These are phyloP conservation scores for Penicillium cosmopolitanum DNA, from an alignment of 495 filamentous ascomycete genomes.

Conservation along the genomic window DNA sequence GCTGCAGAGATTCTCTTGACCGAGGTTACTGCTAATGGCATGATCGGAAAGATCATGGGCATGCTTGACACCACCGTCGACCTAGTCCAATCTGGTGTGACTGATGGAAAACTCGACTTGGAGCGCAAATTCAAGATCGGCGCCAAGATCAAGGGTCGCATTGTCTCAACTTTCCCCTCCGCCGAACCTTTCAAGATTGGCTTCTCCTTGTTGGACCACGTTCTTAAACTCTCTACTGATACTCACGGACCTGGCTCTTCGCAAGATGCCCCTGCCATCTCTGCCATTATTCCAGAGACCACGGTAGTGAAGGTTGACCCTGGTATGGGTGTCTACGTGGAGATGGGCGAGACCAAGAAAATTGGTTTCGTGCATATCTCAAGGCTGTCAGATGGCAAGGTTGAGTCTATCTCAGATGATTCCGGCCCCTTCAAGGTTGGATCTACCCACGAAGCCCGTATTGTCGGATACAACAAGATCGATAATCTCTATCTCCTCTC, in stretches of 20 bases:
- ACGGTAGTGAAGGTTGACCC: constrained; percentile 78
- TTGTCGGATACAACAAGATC: constrained; percentile 83
- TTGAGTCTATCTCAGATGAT: constrained; percentile 76
- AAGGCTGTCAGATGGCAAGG: constrained; percentile 79
- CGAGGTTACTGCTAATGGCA: constrained; percentile 62
- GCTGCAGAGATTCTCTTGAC: constrained; percentile 84
- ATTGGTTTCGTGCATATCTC: constrained; percentile 94
- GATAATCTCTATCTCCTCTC: constrained; percentile 88
- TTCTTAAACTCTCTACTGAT: constrained; percentile 66
- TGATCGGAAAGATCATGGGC: constrained; percentile 89
- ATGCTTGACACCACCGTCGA: constrained; percentile 88
- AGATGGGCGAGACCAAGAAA: constrained; percentile 73
- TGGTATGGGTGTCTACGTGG: constrained; percentile 76
- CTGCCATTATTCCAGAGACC: constrained; percentile 73
- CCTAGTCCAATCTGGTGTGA: constrained; percentile 79
- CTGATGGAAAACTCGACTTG: constrained; percentile 64
- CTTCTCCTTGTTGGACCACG: constrained; percentile 82
- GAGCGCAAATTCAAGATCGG: constrained; percentile 77
- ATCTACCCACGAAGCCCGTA: constrained; percentile 74
- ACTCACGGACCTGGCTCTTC: constrained; percentile 45
- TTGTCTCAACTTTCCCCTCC: constrained; percentile 81
- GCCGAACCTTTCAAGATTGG: constrained; percentile 81
- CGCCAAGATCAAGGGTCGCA: constrained; percentile 80
- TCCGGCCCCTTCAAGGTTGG: constrained; percentile 76
- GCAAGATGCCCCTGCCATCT: constrained; percentile 66